Conservation (phyloP, 148 eudicot genomes). For the Cornus suecica region DNA sequence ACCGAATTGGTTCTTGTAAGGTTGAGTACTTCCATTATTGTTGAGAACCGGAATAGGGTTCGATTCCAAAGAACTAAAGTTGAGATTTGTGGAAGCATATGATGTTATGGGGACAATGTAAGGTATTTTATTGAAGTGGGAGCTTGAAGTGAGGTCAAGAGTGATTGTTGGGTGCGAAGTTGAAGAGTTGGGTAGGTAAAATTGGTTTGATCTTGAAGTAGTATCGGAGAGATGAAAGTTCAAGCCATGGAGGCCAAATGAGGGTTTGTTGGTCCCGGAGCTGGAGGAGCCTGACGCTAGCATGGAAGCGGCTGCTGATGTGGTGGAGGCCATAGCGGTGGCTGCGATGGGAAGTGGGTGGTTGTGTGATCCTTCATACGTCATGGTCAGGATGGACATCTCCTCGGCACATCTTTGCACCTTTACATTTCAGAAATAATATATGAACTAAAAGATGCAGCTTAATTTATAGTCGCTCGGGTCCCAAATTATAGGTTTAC, state of each 20-base stretch:
- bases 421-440: slow-evolving; percentile 19
- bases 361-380: slow-evolving; percentile 93
- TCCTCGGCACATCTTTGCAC: slow-evolving; percentile 92
- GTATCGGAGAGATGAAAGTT: slow-evolving; percentile 46
- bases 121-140: slow-evolving; percentile 29
- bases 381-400: slow-evolving; percentile 77
- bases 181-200: slow-evolving; percentile 43
- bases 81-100: slow-evolving; percentile 56
- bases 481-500: too few species aligned
- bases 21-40: slow-evolving; percentile 31
- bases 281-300: slow-evolving; percentile 63
- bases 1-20: slow-evolving; percentile 25
- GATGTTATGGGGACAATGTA: slow-evolving; percentile 30
- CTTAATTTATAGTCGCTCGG: too few species aligned
- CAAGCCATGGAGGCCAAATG: slow-evolving; percentile 32
- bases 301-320: slow-evolving; percentile 85
- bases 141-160: slow-evolving; percentile 66
- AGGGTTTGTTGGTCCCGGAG: slow-evolving; percentile 21
- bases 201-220: slow-evolving; percentile 32
- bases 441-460: too few species aligned
- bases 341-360: slow-evolving; percentile 81
- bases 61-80: slow-evolving; percentile 54
- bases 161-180: slow-evolving; percentile 71
- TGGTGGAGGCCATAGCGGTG: slow-evolving; percentile 86
- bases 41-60: slow-evolving; percentile 31